Evolutionary conservation across 192 early-diverging fungal genomes (phyloP).

Genomic region (Backusella tarrabulga): DNA sequence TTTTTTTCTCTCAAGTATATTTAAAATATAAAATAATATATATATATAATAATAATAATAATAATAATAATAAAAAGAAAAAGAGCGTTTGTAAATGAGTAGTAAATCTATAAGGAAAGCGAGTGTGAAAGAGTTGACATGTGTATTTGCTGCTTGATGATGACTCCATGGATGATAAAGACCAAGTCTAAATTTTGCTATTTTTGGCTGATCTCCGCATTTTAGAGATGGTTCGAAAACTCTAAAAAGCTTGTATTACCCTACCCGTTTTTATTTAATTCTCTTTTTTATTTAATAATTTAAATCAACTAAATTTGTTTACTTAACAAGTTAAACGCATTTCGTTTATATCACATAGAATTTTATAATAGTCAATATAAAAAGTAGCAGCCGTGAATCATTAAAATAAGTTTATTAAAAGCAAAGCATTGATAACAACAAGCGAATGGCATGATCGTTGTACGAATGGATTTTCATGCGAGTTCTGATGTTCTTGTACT

Average conservation of each 20-base stretch:
- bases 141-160: background rate
- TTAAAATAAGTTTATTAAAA: too few species aligned
- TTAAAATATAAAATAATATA: background rate
- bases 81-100: background rate
- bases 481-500: background rate
- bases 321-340: background rate
- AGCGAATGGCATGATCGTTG: background rate
- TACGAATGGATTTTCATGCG: background rate
- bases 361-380: too few species aligned
- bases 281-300: background rate
- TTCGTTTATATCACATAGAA: too few species aligned
- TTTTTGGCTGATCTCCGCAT: background rate
- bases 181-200: background rate
- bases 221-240: background rate
- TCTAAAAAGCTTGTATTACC: background rate
- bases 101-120: background rate
- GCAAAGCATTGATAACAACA: background rate
- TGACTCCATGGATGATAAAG: background rate
- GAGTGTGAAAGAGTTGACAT: background rate
- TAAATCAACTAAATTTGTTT: background rate
- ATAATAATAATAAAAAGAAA: background rate
- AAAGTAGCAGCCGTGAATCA: too few species aligned
- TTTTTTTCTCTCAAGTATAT: background rate
- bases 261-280: too few species aligned
- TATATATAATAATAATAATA: background rate